Percentiles rank a stretch among this genome's conserved stretches.
phyloP scores from a whole-genome alignment of 169 alveolate species.

The Eimeria necatrix region DNA sequence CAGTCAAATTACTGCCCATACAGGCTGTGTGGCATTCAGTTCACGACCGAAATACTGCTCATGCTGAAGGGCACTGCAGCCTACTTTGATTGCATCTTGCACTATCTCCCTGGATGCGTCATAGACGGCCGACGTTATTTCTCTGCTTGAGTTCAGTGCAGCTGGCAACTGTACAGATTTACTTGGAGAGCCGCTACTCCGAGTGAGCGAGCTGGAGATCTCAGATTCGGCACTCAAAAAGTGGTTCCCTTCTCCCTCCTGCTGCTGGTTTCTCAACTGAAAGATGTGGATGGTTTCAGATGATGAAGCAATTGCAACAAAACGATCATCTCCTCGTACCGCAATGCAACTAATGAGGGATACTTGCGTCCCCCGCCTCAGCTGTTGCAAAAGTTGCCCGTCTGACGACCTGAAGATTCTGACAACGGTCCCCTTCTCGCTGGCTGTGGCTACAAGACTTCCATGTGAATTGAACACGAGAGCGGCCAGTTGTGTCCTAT shows the following conservation, averaged over 20 bases:
- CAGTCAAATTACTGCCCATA: too few relatives aligned
- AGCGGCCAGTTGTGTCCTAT: conserved; percentile 66
- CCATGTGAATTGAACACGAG: conserved; percentile 72
- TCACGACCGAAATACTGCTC: too few relatives aligned
- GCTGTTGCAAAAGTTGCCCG: conserved; percentile 82
- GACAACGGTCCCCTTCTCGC: conserved; percentile 83
- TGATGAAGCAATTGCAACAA: conserved; percentile 80
- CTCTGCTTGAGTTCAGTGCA: conserved; percentile 55
- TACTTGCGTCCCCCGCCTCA: conserved; percentile 82
- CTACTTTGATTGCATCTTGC: conserved; percentile 75
- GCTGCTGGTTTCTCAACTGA: background rate
- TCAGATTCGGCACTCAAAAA: background rate
- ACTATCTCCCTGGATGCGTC: conserved; percentile 77
- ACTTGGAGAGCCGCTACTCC: background rate
- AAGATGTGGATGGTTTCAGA: conserved; percentile 77
- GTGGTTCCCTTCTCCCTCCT: background rate
- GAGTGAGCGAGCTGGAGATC: background rate
- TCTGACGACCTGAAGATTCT: conserved; percentile 81
- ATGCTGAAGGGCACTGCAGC: background rate
- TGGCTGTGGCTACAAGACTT: conserved; percentile 80
- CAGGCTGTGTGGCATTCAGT: too few relatives aligned
- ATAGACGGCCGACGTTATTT: conserved; percentile 69
- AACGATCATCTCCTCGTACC: conserved; percentile 62
- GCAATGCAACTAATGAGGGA: conserved; percentile 64
- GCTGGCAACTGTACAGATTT: conserved; percentile 57